Percentiles rank a stretch among this genome's conserved stretches.
phyloP scores from a whole-genome alignment of 2,329 filamentous ascomycete species.

The Pyrenochaeta sp. region DNA sequence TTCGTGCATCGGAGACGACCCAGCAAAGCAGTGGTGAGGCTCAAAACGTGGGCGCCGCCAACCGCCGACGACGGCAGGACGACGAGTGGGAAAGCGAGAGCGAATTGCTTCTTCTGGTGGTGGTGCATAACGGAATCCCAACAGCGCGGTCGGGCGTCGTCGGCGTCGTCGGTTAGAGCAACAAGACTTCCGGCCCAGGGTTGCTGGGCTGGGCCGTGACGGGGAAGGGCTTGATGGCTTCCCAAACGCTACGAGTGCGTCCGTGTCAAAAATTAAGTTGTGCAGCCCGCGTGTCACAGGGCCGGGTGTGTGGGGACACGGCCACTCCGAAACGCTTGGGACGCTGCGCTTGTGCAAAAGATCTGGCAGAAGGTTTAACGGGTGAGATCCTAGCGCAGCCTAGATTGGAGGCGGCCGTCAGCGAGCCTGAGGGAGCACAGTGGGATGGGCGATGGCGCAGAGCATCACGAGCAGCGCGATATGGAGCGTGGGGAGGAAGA shows the following conservation, averaged over 20 bases:
- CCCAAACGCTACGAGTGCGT: slow-evolving; percentile 19
- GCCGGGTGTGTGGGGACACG: slow-evolving; percentile 32
- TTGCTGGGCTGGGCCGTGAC: slow-evolving; percentile 28
- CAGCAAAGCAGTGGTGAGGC: slow-evolving; percentile 27
- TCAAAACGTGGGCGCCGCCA: slow-evolving; percentile 44
- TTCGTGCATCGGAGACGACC: neutral
- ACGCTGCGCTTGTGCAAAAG: slow-evolving; percentile 3
- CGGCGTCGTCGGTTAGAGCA: slow-evolving; percentile 34
- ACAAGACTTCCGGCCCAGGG: slow-evolving; percentile 32
- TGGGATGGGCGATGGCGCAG: neutral
- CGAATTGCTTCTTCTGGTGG: slow-evolving; percentile 19
- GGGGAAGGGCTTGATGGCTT: slow-evolving; percentile 27
- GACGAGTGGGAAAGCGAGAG: slow-evolving; percentile 8
- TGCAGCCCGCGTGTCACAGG: slow-evolving; percentile 39
- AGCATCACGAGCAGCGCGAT: neutral
- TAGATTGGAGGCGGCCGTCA: slow-evolving; percentile 12
- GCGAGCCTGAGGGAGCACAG: neutral
- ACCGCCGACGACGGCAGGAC: slow-evolving; percentile 21
- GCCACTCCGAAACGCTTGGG: slow-evolving; percentile 31
- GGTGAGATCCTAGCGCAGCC: slow-evolving; percentile 32
- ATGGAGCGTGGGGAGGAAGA: slow-evolving; percentile 3
- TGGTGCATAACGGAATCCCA: slow-evolving; percentile 38
- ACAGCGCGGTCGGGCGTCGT: slow-evolving; percentile 42
- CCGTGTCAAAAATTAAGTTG: slow-evolving; percentile 39
- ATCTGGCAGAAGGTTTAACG: slow-evolving; percentile 22